Evolutionary conservation across 179 eudicot genomes (phyloP), one percentile per base, ranked within the genome.

Genomic region (Carnegiea gigantea): DNA sequence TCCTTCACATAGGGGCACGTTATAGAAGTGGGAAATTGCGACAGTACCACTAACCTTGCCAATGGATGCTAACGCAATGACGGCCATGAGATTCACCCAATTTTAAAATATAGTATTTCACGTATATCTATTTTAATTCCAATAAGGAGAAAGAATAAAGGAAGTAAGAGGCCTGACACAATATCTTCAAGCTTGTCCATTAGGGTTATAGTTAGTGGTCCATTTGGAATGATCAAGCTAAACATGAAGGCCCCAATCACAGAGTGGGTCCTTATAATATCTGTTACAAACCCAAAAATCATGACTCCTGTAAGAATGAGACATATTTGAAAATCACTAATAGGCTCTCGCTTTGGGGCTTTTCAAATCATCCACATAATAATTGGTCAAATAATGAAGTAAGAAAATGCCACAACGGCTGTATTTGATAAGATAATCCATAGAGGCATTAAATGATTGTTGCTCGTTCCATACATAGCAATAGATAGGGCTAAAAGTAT

Each of bases 131-230:
- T 85, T 76, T 87, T 88, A 9, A 88, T 82, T 1, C 92, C 92
- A 57, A 5, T 38, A 38, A 38, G 43, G 43, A 28, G 87, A 11
- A 85, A 90, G 81, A 86, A 90, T 40, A 89, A 33, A 18, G 90
- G 92, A 36, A 89, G 81, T 20, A 89, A 82, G 57, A 89, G 70
- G 1, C 89, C 90, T 0, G 89, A 83, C 4, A 90, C 86, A 9
- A 90, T 83, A 53, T 90, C 92, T 70, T 90, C 92, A 12, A 90
- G 87, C 78, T 87, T 90, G 43, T 90, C 92, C 43, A 87, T 67
- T 1, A 90, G 78, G 38, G 88, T 81, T 14, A 78, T 65, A 9
- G 82, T 88, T 15, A 90, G 77, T 53, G 89, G 81, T 49, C 89
- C 92, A 44, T 87, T 90, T 13, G 92, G 92, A 49, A 88, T 85